phyloP scores from a whole-genome alignment of 495 filamentous ascomycete species.

The Pyronema domesticum region DNA sequence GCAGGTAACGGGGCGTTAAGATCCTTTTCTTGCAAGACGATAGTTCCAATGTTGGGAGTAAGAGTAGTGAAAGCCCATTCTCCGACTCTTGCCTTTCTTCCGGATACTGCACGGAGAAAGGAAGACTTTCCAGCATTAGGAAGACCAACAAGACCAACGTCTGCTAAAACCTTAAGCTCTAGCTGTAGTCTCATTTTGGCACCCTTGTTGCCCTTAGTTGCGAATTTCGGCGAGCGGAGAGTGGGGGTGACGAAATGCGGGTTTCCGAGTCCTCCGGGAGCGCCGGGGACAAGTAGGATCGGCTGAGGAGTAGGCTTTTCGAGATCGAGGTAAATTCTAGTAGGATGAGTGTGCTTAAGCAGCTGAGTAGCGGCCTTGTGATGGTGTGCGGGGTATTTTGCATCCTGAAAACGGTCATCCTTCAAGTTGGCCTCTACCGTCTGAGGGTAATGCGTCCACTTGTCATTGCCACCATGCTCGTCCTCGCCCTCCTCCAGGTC shows the following conservation, averaged over 20 bases:
- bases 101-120: conserved; percentile 65
- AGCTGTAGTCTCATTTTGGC: conserved; percentile 65
- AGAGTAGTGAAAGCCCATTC: conserved; percentile 96
- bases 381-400: conserved; percentile 20
- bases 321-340: conserved; percentile 64
- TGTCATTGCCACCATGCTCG: conserved; percentile 34
- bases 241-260: conserved; percentile 68
- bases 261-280: conserved; percentile 78
- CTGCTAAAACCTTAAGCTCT: conserved; percentile 85
- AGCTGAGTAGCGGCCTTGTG: conserved; percentile 15
- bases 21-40: conserved; percentile 67
- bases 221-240: conserved; percentile 59
- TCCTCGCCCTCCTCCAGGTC: conserved; percentile 24
- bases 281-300: conserved; percentile 77
- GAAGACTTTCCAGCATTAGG: conserved; percentile 96
- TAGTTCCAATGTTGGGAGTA: conserved; percentile 83
- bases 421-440: conserved; percentile 12
- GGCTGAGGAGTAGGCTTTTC: conserved; percentile 63
- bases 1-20: conserved; percentile 31
- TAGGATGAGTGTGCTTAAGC: conserved; percentile 26
- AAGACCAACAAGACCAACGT: conserved; percentile 83
- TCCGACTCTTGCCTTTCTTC: conserved; percentile 72
- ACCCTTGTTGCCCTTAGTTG: conserved; percentile 66
- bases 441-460: conserved; percentile 74
- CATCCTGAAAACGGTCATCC: conserved; percentile 14